Evolutionary conservation across 1,284 basidiomycete species (phyloP), one percentile per base, ranked within the genome.

Genomic region (Salmacisia buchloeana): DNA sequence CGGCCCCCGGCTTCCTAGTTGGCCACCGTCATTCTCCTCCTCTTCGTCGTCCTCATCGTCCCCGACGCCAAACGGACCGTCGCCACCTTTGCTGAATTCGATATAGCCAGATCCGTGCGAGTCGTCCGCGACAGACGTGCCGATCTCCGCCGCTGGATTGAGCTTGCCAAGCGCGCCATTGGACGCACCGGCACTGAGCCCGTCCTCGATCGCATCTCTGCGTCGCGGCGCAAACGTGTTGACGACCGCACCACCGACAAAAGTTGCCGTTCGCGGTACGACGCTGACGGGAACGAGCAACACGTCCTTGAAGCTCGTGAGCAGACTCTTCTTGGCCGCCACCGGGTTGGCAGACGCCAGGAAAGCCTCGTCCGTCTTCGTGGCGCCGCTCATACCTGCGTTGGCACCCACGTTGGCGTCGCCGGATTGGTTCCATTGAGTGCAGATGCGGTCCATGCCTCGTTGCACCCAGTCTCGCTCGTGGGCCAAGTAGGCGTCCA

Each of bases 401-500:
- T 62, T 31, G 58, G 58, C 35, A 41, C 61, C 63, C 62, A 27
- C 38, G 33, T 21, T 15, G 3, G 29, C 49, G 25, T 54, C 49
- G 29, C 27, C 21, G 13, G 49, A 54, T 13, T 2, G 82, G 62
- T 93, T 87, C 92, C 92, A 97, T 1, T 83, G 83, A 63, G 86
- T 85, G 76, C 89, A 93, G 25, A 90, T 89, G 1, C 81, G 82
- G 57, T 91, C 88, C 65, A 97, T 86, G 0, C 84, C 83, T 5
- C 83, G 83, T 73, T 91, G 91, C 58, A 92, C 85, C 74, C 86
- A 87, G 63, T 94, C 92, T 5, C 89, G 85, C 80, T 98, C 96
- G 75, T 96, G 92, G 65, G 92, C 88, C 2, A 98, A 86, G 75
- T 98, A 98, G 73, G 96, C 94, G 76, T 94, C 92, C 89, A 97